Conservation (phyloP, 805 yeast genomes). For the Saccharomycopsis fermentans region DNA sequence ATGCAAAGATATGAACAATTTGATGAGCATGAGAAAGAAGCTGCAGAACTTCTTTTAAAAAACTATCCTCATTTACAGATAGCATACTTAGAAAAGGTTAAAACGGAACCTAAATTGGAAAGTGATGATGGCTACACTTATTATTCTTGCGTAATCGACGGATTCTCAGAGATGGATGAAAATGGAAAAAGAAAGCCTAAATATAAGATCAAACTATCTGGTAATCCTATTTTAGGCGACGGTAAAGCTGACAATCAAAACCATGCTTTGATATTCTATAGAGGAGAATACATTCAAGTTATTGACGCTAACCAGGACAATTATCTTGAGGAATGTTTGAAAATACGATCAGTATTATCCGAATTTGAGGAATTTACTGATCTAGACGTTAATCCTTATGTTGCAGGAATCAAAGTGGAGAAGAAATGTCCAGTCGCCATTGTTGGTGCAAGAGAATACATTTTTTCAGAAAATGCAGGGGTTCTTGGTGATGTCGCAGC, state of each 20-base stretch:
- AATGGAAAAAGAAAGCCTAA: slow-evolving; percentile 69
- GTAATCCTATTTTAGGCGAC: slow-evolving; percentile 80
- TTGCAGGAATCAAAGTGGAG: slow-evolving; percentile 51
- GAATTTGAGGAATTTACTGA: slow-evolving; percentile 72
- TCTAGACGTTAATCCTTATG: slow-evolving; percentile 74
- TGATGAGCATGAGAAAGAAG: slow-evolving; percentile 63
- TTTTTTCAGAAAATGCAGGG: slow-evolving; percentile 80
- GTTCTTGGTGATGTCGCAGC: slow-evolving; percentile 84
- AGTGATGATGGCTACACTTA: slow-evolving; percentile 56
- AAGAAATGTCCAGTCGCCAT: slow-evolving; percentile 69
- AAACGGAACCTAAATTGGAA: slow-evolving; percentile 76
- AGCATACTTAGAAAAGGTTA: slow-evolving; percentile 89
- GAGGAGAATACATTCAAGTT: slow-evolving; percentile 80
- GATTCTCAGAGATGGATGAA: slow-evolving; percentile 63
- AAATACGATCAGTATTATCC: slow-evolving; percentile 70
- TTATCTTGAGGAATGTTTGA: slow-evolving; percentile 75
- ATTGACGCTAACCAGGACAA: slow-evolving; percentile 85
- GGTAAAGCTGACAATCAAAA: slow-evolving; percentile 85
- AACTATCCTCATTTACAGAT: slow-evolving; percentile 82
- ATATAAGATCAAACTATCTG: slow-evolving; percentile 68
- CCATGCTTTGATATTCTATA: slow-evolving; percentile 65
- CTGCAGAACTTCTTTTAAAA: slow-evolving; percentile 69
- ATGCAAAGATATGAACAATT: slow-evolving; percentile 77
- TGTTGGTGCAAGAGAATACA: slow-evolving; percentile 81
- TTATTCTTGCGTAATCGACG: slow-evolving; percentile 72